Evolutionary conservation across 2,329 filamentous ascomycete species (phyloP).

Genomic region (Alternaria triticina): DNA sequence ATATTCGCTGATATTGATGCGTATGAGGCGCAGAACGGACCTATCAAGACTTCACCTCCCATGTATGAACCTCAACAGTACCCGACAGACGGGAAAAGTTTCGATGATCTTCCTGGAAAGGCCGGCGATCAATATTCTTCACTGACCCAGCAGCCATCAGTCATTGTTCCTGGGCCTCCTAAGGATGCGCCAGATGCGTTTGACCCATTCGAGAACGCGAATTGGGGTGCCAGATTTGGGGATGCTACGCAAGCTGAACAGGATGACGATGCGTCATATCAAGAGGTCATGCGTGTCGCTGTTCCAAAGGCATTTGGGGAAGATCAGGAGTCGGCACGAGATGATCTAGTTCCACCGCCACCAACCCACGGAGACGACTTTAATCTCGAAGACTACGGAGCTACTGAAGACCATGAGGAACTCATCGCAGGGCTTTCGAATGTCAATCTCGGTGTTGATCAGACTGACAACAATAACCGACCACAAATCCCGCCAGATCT

Average conservation of each 20-base stretch:
- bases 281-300: neutral
- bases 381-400: neutral
- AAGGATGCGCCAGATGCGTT: neutral
- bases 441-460: neutral
- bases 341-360: neutral
- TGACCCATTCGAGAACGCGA: neutral
- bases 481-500: neutral
- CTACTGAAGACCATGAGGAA: neutral
- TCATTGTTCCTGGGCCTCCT: neutral
- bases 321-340: neutral
- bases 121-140: too few relatives aligned
- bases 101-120: neutral
- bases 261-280: too few relatives aligned
- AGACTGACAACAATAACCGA: neutral
- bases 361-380: neutral
- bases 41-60: neutral
- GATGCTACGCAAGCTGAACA: neutral
- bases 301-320: neutral
- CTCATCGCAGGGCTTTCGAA: neutral
- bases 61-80: neutral
- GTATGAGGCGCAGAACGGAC: neutral
- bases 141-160: neutral
- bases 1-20: neutral
- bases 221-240: neutral
- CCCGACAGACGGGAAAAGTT: neutral